Base-by-base conservation (phyloP, 2,329 filamentous ascomycete species). In the Myrmaecium sp. region DNA sequence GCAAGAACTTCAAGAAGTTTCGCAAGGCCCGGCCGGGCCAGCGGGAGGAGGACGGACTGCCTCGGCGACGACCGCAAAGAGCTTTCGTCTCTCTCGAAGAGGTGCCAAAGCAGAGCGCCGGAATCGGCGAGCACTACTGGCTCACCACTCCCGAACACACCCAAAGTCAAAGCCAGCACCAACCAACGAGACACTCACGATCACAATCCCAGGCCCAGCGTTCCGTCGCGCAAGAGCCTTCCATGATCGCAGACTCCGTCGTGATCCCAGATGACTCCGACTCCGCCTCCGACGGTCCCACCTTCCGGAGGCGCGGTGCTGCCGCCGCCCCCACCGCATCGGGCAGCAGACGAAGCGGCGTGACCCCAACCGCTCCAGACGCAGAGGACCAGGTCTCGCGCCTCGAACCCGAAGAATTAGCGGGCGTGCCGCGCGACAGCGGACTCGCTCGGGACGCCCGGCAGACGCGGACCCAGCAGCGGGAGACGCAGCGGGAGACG, bases 1-100 rank as follows among this genome's bases (percentile, higher is more conserved):
- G 86, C 22, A 86, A 82, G 51, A 95, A 98, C 44, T 98, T 93
- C 57, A 98, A 98, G 50, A 78, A 71, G 40, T 98, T 98, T 44
- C 62, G 64, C 13, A 62, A 60, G 29, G 61, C 68, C 28, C 73
- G 51, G 5, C 43, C 50, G 21, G 47, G 40, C 13, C 37, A 25
- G 21, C 35, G 31, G 33, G 52, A 19, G 39, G 46, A 24, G 45
- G 47, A 29, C 39, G 51, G 37, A 43, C 47, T 34, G 27, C 50
- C 43, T 25, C 52, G 55, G n/a, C 51, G 53, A 17, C 51, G 55
- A 17, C 38, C 55, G 4, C 60, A 62, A 32, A 59, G 57, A 10
- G 63, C 78, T 17, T 77, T 91, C 20, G 69, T 93, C 4, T 55
- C 64, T 0, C 54, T 92, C 4, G 70, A 79, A 36, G 73, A 81